Evolutionary conservation across 1,284 basidiomycete genomes (phyloP).

Genomic region (Tremellales sp.): DNA sequence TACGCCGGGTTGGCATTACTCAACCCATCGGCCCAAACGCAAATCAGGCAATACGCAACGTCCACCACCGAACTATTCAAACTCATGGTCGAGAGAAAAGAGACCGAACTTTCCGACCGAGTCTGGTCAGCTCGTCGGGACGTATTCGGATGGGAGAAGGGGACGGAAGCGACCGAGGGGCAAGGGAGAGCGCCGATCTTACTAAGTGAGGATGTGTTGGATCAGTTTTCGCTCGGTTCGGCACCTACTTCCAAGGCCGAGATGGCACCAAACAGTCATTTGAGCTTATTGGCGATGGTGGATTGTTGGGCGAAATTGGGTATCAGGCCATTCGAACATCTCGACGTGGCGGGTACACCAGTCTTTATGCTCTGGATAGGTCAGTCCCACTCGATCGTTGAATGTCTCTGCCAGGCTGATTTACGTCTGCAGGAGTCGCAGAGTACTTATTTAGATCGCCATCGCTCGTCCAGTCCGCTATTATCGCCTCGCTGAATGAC

Average conservation of each 20-base stretch:
- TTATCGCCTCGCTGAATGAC: conserved; percentile 73
- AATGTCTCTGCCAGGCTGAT: background rate
- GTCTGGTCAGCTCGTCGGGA: conserved; percentile 70
- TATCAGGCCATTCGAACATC: conserved; percentile 87
- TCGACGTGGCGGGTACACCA: conserved; percentile 91
- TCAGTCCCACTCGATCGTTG: conserved; percentile 16
- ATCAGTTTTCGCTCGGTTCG: conserved; percentile 75
- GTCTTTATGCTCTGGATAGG: conserved; percentile 94
- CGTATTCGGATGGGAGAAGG: conserved; percentile 65
- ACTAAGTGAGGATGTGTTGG: conserved; percentile 78
- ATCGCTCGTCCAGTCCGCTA: conserved; percentile 63
- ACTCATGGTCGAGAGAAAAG: conserved; percentile 82
- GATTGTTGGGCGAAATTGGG: conserved; percentile 90
- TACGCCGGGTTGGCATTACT: conserved; percentile 96
- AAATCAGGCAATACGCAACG: conserved; percentile 85
- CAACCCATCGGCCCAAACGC: conserved; percentile 83
- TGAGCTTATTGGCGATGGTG: conserved; percentile 96
- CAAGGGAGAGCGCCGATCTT: conserved; percentile 62
- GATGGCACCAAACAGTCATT: conserved; percentile 69
- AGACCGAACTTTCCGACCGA: conserved; percentile 62
- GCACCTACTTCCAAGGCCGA: conserved; percentile 2
- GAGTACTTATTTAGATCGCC: conserved; percentile 81
- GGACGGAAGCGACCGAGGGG: conserved; percentile 20
- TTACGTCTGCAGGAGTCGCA: conserved; percentile 61
- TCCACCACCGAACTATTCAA: conserved; percentile 89